phyloP scores from a whole-genome alignment of 305 asterid species.

The Solanum chacoense region DNA sequence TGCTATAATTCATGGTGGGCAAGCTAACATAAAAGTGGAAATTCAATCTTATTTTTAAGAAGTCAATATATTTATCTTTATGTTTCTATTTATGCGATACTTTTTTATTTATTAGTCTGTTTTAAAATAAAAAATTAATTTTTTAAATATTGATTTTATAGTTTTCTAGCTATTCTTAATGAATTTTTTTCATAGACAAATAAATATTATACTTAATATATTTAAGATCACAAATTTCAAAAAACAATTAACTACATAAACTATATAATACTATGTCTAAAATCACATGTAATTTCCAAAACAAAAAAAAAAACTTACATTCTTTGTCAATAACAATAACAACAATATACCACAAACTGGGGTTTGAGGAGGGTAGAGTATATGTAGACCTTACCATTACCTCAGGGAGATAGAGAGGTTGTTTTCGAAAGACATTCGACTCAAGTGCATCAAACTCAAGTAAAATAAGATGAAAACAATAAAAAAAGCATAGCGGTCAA shows the following conservation, averaged over 20 bases:
- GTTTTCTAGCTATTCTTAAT: not conserved
- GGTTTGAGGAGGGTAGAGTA: too few relatives aligned
- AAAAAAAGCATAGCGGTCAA: not conserved
- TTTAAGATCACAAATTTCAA: not conserved
- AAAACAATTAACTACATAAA: not conserved
- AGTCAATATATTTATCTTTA: not conserved
- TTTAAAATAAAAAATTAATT: not conserved
- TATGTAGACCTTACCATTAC: too few relatives aligned
- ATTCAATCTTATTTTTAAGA: not conserved
- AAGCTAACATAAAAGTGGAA: not conserved
- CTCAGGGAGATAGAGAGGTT: not conserved
- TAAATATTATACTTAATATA: not conserved
- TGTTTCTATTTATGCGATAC: not conserved
- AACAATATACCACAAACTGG: too few relatives aligned
- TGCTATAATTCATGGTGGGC: not conserved
- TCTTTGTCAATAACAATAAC: not conserved
- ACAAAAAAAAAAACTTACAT: too few relatives aligned
- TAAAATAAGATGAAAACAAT: too few relatives aligned
- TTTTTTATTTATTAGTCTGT: not conserved
- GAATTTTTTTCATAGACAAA: not conserved
- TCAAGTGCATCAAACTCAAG: not conserved
- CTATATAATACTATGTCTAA: not conserved
- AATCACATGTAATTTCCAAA: not conserved
- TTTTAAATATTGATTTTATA: not conserved
- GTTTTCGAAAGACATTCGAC: not conserved